These are phyloP conservation scores for Yamadazyma akitaensis DNA, from an alignment of 805 yeast genomes.

Conservation along the genomic window DNA sequence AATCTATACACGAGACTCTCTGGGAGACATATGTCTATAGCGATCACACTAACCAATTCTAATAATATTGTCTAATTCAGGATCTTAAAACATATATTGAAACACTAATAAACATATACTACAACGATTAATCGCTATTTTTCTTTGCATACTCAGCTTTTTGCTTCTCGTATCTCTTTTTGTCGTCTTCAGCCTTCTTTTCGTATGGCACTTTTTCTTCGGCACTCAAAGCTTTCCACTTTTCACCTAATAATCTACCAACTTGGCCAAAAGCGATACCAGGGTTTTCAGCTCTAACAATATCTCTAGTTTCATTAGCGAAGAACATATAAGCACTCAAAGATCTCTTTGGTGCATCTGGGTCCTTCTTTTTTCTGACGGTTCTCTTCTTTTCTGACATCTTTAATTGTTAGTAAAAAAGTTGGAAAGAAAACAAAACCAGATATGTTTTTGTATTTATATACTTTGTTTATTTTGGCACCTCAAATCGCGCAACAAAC, in stretches of 20 bases:
- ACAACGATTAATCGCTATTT: constrained; percentile 14
- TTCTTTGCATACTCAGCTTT: constrained; percentile 75
- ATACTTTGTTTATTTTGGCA: constrained; percentile 6
- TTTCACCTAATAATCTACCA: constrained; percentile 92
- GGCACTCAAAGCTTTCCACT: constrained; percentile 86
- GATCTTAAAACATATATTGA: constrained; percentile 6
- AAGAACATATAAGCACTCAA: constrained; percentile 98
- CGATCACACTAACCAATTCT: background rate
- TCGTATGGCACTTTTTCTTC: constrained; percentile 90
- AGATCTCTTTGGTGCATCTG: constrained; percentile 99
- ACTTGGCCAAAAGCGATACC: constrained; percentile 94
- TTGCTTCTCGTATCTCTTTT: constrained; percentile 95
- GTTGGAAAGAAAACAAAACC: background rate
- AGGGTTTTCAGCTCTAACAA: constrained; percentile 93
- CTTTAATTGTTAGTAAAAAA: constrained; percentile 8
- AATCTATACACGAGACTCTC: no score
- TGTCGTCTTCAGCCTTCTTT: constrained; percentile 90
- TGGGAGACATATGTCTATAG: no score
- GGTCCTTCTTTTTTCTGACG: constrained; percentile 61
- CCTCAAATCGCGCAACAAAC: background rate
- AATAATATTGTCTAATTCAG: background rate
- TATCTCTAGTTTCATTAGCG: constrained; percentile 96
- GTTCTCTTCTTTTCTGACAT: constrained; percentile 42
- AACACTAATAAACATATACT: constrained; percentile 13
- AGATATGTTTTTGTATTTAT: constrained; percentile 3